phyloP scores from a whole-genome alignment of 1,139 yeast genomes.

The Komagataea norvegica region DNA sequence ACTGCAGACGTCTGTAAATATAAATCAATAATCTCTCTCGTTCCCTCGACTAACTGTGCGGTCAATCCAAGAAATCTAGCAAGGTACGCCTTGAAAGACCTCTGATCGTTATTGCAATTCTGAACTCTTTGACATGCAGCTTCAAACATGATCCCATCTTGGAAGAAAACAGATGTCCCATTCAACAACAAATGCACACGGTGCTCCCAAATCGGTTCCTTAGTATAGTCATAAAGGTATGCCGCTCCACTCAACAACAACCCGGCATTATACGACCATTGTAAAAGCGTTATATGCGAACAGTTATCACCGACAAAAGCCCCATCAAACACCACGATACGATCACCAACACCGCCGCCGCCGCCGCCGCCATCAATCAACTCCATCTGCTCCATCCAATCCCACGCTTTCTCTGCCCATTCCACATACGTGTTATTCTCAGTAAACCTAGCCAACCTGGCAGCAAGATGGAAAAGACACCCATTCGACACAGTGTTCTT shows the following conservation, averaged over 20 bases:
- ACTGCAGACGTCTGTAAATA: slow-evolving; percentile 56
- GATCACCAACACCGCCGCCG: no score
- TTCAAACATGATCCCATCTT: slow-evolving; percentile 61
- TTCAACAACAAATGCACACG: slow-evolving; percentile 48
- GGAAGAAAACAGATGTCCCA: slow-evolving; percentile 55
- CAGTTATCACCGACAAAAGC: slow-evolving; percentile 60
- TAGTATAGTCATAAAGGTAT: slow-evolving; percentile 67
- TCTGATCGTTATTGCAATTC: slow-evolving; percentile 77
- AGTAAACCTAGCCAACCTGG: slow-evolving; percentile 80
- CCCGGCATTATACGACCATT: slow-evolving; percentile 89
- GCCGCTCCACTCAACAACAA: slow-evolving; percentile 76
- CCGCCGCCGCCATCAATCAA: slow-evolving; percentile 52
- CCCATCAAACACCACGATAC: slow-evolving; percentile 68
- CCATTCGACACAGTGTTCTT: slow-evolving; percentile 89
- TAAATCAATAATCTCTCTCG: slow-evolving; percentile 45
- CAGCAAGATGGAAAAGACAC: slow-evolving; percentile 78
- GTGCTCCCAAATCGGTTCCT: slow-evolving; percentile 57
- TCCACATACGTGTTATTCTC: slow-evolving; percentile 63
- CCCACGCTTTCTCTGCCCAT: slow-evolving; percentile 74
- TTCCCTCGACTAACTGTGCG: slow-evolving; percentile 60
- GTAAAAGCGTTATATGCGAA: slow-evolving; percentile 46
- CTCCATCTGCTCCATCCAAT: slow-evolving; percentile 67
- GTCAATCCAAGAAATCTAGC: slow-evolving; percentile 70
- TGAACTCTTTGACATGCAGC: slow-evolving; percentile 63
- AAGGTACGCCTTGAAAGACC: slow-evolving; percentile 79